Evolutionary conservation across 768 basidiomycete genomes (phyloP), one percentile per base, ranked within the genome.

Genomic region (button mushroom (Agaricus bisporus)): DNA sequence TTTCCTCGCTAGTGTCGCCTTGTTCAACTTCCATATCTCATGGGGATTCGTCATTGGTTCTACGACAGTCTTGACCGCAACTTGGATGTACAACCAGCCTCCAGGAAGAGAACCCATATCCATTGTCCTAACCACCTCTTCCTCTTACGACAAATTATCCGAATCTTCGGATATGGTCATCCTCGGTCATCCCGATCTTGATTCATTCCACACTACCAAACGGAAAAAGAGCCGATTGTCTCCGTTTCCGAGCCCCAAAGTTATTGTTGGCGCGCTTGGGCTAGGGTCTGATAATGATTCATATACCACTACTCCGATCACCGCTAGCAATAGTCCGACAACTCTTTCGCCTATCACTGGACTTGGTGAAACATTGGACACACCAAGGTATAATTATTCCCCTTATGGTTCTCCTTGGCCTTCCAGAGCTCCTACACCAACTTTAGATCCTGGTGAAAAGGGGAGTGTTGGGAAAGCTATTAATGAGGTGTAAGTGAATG

Each of bases 81-180:
- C 95, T 4, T 94, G 88, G 80, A 83, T 95, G 78, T 99, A 98
- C 77, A 98, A 98, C 70, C 85, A 87, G 60, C 86, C 86, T 1
- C 59, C 73, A 20, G 63, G 63, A 3, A 65, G 65, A 55, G 68
- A 63, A 38, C 67, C 66, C 11, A 56, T 56, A 42, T 63, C 57
- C 62, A 63, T 66, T 53, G 59, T 60, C 12, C 53, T 68, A 20
- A 58, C 63, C 15, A 62, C 62, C 10, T 39, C 53, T 10, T 45
- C 54, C 6, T 5, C 47, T 2, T 37, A 28, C 14, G 25, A 42
- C 37, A 32, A 37, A 15, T 11, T 43, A 10, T 36, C 28, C 8
- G 32, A 7, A 32, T 49, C 48, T 47, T 68, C 75, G 43, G 73
- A 76, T 55, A 78, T 77, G 51, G 81, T 81, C 20, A 83, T 86